Evolutionary conservation across 2,329 filamentous ascomycete species (phyloP), one percentile per base, ranked within the genome.

Genomic region (Ophiognomonia clavigignenti-juglandacearum): DNA sequence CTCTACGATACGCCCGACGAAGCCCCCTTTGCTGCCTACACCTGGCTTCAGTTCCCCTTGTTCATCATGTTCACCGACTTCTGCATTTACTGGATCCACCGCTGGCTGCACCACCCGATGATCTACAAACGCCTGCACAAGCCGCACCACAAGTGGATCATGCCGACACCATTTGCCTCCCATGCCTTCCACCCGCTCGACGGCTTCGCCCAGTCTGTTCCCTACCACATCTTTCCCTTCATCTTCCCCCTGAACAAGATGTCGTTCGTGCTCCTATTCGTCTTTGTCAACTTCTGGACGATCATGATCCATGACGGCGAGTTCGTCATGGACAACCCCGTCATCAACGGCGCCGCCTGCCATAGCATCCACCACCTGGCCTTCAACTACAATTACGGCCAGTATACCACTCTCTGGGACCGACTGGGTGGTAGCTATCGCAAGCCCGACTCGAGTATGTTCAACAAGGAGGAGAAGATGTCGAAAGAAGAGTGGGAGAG

Each of bases 111-210:
- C 69, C 84, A 90, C 67, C 87, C 87, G 14, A 62, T 71, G 39
- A 64, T 93, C 57, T 97, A 97, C 80, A 95, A 91, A 74, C 74
- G 75, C 56, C 77, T 96, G 41, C 92, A 97, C 80, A 97, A 97
- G 80, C 85, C 90, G 56, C 92, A 97, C 70, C 92, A 97, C 82
- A 96, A 96, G 74, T 97, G 92, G 92, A 96, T 97, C 69, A 95
- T 96, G 88, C 92, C 92, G 3, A 95, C 89, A 3, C 92, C 92
- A 1, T 96, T 82, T 65, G 91, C 92, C 35, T 90, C 85, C 57
- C 87, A 96, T 63, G 92, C 92, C 48, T 97, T 97, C 78, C 90
- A 97, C 72, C 91, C 92, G 1, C 65, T 96, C 43, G 92, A 97
- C 62, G 92, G 92, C 61, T 96, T 85, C 69, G 78, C 83, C 10